These are phyloP conservation scores for Neolentinus lepideus DNA, from an alignment of 1,284 basidiomycete genomes.

Conservation along the genomic window DNA sequence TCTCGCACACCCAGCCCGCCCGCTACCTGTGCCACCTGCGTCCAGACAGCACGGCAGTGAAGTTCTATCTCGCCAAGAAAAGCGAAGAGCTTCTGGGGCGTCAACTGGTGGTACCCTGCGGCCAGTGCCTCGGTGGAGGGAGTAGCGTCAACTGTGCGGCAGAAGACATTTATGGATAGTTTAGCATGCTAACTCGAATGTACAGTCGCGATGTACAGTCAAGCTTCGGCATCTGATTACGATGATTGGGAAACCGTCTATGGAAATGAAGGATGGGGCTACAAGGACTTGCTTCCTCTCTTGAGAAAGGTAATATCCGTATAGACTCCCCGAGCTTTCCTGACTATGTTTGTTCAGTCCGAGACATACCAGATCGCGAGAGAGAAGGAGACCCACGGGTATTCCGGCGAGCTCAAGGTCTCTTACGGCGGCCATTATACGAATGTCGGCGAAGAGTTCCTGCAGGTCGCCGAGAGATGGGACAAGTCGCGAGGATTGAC, in stretches of 20 bases:
- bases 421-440: constrained; percentile 30
- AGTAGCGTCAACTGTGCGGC: constrained; percentile 52
- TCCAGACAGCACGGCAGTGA: constrained; percentile 32
- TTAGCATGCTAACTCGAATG: not conserved
- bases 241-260: constrained; percentile 44
- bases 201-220: constrained; percentile 45
- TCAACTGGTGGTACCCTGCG: constrained; percentile 30
- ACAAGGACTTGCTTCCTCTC: constrained; percentile 40
- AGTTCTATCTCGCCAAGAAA: constrained; percentile 32
- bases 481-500: constrained; percentile 33
- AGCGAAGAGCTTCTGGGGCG: constrained; percentile 38
- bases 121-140: constrained; percentile 50
- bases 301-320: constrained; percentile 36
- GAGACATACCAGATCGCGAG: constrained; percentile 39
- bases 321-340: not conserved
- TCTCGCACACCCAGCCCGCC: constrained; percentile 42
- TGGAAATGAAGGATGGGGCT: constrained; percentile 49
- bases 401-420: constrained; percentile 44
- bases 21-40: constrained; percentile 33
- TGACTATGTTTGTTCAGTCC: constrained; percentile 24
- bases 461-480: constrained; percentile 34
- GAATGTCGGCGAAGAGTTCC: constrained; percentile 35
- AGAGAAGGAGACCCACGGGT: constrained; percentile 36
- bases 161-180: constrained; percentile 1
- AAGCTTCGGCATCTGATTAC: constrained; percentile 48